A percentile compares a stretch with the other conserved stretches of the same genome.
Conservation (phyloP, 345 rosid genomes). For the Hypericum androsaemum region DNA sequence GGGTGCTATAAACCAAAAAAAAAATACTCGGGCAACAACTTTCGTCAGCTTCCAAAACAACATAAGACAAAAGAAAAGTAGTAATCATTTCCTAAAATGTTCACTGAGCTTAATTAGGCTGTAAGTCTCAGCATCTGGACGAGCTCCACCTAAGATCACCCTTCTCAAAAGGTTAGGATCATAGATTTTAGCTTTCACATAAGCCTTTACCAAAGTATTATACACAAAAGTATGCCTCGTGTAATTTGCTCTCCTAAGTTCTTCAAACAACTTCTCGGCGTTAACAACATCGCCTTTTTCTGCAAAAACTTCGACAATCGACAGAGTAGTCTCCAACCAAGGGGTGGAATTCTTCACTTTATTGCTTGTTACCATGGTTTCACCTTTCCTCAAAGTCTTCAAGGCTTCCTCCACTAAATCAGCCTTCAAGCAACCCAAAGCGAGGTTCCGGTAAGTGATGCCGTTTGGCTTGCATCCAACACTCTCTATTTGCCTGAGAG, state of each 20-base stretch:
- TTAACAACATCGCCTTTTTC: conserved; percentile 62
- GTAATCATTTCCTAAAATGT: conserved; percentile 28
- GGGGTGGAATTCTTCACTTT: conserved; percentile 59
- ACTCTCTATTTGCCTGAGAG: conserved; percentile 53
- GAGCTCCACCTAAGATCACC: conserved; percentile 84
- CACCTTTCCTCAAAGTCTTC: conserved; percentile 56
- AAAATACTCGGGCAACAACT: no score
- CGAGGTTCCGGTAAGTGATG: conserved; percentile 72
- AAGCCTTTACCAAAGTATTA: conserved; percentile 70
- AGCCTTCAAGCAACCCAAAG: conserved; percentile 76
- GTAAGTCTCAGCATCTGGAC: conserved; percentile 90
- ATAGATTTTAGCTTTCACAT: conserved; percentile 60
- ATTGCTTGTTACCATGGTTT: conserved; percentile 31
- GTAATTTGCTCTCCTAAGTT: conserved; percentile 56
- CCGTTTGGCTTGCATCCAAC: conserved; percentile 60
- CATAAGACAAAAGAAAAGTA: no score
- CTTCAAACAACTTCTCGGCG: conserved; percentile 67
- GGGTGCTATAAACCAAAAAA: no score
- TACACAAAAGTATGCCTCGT: conserved; percentile 64
- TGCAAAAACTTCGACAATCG: conserved; percentile 59
- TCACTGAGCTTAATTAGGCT: conserved; percentile 73
- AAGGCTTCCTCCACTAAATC: conserved; percentile 51
- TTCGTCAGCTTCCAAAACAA: no score
- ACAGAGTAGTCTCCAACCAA: conserved; percentile 80
- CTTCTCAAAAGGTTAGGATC: conserved; percentile 71